Evolutionary conservation across 306 rosid genomes (phyloP).

Genomic region (Prunus mume): DNA sequence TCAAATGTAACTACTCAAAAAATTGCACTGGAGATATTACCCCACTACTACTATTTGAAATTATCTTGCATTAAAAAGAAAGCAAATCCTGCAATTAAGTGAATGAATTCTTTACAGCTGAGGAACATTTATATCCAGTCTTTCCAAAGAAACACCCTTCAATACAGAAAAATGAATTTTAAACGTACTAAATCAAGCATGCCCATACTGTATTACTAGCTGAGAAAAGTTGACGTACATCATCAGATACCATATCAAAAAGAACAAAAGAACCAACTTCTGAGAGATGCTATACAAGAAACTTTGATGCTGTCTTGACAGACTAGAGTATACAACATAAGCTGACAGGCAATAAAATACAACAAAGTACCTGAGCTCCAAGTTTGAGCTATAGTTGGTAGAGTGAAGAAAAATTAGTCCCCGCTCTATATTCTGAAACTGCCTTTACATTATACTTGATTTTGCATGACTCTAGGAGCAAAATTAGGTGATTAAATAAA

Average conservation of each 20-base stretch:
- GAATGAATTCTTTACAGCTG: neutral
- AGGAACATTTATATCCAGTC: neutral
- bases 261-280: neutral
- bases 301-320: neutral
- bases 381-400: neutral
- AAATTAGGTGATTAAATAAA: neutral
- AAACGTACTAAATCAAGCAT: neutral
- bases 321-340: neutral
- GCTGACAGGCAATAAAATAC: neutral
- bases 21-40: neutral
- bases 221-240: neutral
- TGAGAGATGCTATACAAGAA: neutral
- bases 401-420: neutral
- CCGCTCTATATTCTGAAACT: neutral
- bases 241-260: neutral
- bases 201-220: neutral
- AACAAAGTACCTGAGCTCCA: neutral
- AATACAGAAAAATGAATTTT: neutral
- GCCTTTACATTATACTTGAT: neutral
- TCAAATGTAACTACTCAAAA: neutral
- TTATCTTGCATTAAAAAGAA: neutral
- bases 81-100: neutral
- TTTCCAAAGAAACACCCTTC: neutral
- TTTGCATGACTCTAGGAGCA: neutral
- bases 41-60: neutral